Evolutionary conservation across 2,329 filamentous ascomycete genomes (phyloP).

Genomic region (Aspergillus eucalypticola): DNA sequence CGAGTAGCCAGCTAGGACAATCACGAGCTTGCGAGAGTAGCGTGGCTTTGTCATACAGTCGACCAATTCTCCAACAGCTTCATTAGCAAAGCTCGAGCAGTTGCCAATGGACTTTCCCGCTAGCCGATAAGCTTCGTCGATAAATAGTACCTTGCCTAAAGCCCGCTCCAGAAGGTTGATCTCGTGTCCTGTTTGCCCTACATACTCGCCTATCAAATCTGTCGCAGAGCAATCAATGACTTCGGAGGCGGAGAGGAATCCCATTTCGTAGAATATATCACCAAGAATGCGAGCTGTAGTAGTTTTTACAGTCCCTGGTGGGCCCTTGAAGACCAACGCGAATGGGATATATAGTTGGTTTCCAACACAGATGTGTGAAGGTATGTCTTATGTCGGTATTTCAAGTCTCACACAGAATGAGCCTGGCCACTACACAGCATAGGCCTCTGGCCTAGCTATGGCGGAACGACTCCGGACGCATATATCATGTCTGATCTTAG

Average conservation of each 20-base stretch:
- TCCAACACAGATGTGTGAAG: too few species aligned
- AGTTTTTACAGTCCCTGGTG: conserved; percentile 66
- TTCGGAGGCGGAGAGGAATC: conserved; percentile 60
- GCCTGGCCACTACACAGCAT: too few species aligned
- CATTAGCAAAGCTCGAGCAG: conserved; percentile 16
- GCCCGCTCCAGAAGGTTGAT: conserved; percentile 59
- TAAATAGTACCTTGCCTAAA: conserved; percentile 64
- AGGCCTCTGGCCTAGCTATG: too few species aligned
- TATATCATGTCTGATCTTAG: too few species aligned
- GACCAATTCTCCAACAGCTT: conserved; percentile 32
- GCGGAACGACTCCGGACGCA: too few species aligned
- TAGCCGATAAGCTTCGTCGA: conserved; percentile 69
- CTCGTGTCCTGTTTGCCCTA: conserved; percentile 68
- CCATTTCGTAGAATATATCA: conserved; percentile 71
- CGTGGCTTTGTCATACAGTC: conserved; percentile 8
- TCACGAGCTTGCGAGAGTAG: not conserved
- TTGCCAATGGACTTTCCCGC: conserved; percentile 40
- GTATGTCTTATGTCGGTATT: too few species aligned
- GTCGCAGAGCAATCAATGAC: conserved; percentile 66
- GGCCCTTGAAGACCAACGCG: conserved; percentile 10
- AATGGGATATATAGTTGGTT: not conserved
- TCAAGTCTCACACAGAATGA: too few species aligned
- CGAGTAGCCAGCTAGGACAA: conserved; percentile 2
- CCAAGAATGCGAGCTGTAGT: conserved; percentile 69
- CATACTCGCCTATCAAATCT: conserved; percentile 65